Percentiles rank a stretch among this genome's conserved stretches.
Evolutionary conservation across 73 alveolate genomes (phyloP).

Genomic region (Paramecium caudatum): DNA sequence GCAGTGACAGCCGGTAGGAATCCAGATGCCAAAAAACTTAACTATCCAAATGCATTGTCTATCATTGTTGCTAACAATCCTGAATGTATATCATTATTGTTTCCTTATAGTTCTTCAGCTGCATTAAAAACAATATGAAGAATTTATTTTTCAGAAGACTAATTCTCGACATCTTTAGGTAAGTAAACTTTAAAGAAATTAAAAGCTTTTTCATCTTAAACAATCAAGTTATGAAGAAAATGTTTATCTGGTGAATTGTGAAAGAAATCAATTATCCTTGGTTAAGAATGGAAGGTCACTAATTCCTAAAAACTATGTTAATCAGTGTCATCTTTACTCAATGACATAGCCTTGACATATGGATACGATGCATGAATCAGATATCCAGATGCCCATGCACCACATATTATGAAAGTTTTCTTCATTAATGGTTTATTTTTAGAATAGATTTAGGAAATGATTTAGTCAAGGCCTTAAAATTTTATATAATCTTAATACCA

Average conservation of each 20-base stretch:
- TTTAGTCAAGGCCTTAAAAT: conserved; percentile 28
- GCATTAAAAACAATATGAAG: conserved; percentile 70
- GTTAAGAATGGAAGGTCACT: neutral
- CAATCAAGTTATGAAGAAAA: conserved; percentile 48
- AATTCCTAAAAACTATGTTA: conserved; percentile 37
- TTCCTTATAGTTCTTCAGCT: conserved; percentile 54
- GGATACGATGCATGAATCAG: conserved; percentile 1
- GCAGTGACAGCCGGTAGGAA: conserved; percentile 73
- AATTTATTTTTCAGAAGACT: neutral
- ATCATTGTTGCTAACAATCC: conserved; percentile 72
- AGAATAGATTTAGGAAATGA: conserved; percentile 38
- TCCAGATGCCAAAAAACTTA: conserved; percentile 67
- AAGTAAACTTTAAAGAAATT: conserved; percentile 40
- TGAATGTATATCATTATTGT: conserved; percentile 66
- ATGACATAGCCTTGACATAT: neutral
- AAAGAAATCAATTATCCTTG: conserved; percentile 39
- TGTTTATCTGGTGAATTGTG: conserved; percentile 25
- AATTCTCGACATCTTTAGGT: neutral
- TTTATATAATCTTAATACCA: conserved; percentile 10
- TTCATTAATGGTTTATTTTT: conserved; percentile 25
- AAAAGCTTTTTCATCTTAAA: conserved; percentile 1
- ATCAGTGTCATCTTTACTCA: conserved; percentile 4
- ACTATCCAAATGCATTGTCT: conserved; percentile 69
- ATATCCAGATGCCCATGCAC: conserved; percentile 41
- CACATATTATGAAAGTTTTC: conserved; percentile 12